Evolutionary conservation across 192 early-diverging fungal species (phyloP), one percentile per base, ranked within the genome.

Genomic region (Rhizophagus prolifer): DNA sequence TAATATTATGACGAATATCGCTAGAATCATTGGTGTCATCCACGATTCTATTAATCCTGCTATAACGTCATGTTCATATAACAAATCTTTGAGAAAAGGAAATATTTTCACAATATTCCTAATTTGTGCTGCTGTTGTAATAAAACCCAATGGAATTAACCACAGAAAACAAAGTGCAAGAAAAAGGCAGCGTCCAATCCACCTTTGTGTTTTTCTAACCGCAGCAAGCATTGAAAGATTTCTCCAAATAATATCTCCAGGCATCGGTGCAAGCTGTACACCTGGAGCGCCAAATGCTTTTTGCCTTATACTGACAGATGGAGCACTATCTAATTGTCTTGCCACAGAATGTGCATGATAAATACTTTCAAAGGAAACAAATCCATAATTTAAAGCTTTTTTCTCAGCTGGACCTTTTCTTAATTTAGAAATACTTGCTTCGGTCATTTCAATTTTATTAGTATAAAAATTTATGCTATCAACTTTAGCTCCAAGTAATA

Each of bases 161-260:
- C 90, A 92, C 10, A 91, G 61, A 73, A 93, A 86, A 44, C 88
- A 89, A 70, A 89, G 86, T 1, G 82, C 65, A 16, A 87, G 70
- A 25, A 88, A 93, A 0, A 92, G 36, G 8, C 85, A 50, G 3
- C 82, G 82, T 41, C 82, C 82, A 69, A 84, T 41, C 13, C 87
- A 19, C 34, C 71, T 80, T 41, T 84, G 84, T 8, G 82, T 54
- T 4, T 21, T 23, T 70, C 23, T 70, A 16, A 50, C 23, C 28
- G 68, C 23, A 2, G 4, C 25, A 30, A 2, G 4, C 13, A 26
- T 81, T 62, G 88, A 80, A 31, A 88, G 84, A 72, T 93, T 94
- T 63, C 79, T 84, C 93, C 93, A 94, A 71, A 93, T 89, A 34
- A 94, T 87, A 74, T 94, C 92, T 59, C 89, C 88, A 58, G 93